Base-by-base conservation (phyloP, 768 basidiomycete genomes). In the Calocybe gangraenosa region DNA sequence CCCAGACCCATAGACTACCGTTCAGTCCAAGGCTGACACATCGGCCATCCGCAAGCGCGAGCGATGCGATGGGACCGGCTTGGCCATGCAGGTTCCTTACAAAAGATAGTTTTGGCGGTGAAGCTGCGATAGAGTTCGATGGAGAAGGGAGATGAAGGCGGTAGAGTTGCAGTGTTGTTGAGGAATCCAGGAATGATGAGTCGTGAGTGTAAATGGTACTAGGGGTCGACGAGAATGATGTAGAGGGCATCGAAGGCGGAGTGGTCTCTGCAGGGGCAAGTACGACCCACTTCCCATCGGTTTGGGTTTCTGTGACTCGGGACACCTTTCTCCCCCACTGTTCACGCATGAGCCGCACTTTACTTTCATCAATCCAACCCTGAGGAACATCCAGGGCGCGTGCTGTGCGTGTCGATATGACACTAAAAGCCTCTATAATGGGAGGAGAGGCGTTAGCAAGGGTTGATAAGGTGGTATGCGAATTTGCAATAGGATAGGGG, bases 231-330 rank as follows among this genome's bases (percentile, higher is more conserved):
- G 37, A 32, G 58, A 54, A 39, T 14, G 58, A 41, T n/a, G 47
- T 28, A 6, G 60, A 43, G 13, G 55, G 35, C 5, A 53, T 33
- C 31, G 48, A 45, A 41, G 49, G 47, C 18, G 58, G 54, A n/a
- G 54, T 32, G 9, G 48, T 42, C 49, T 74, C 70, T 22, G 74
- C 79, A 11, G 86, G 80, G 11, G 83, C 87, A 38, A 90, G 71
- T 10, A 91, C 82, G 14, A 79, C 81, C 85, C 87, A 92, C 70
- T 87, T 90, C 7, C 89, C 89, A 57, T 91, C 89, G 4, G 89
- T 87, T 55, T 87, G 82, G 13, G 76, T 82, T 53, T 81, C 84
- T n/a, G 82, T 77, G 22, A 92, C 81, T 10, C 70, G 67, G 35
- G 68, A 65, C 15, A 91, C 75, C 61, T 87, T 90, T 46, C 87